Base-by-base conservation (phyloP, 2,329 filamentous ascomycete genomes). In the Penicillium olsonii region DNA sequence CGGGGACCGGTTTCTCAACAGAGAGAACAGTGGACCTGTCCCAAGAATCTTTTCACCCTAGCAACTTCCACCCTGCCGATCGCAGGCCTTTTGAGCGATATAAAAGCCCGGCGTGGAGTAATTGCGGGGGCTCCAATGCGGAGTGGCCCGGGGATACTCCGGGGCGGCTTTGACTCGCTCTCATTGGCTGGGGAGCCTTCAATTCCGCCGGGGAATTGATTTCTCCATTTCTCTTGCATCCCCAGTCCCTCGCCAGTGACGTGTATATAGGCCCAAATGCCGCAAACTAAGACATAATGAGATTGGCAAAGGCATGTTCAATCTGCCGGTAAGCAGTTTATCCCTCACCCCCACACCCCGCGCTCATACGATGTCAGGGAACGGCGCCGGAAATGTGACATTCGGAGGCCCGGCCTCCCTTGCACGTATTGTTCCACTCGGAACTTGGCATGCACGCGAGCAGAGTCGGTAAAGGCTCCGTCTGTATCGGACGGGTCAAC, bases 321-420 rank as follows among this genome's bases (percentile, higher is more conserved):
- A 8, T 22, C 17, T 49, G 46, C 15, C 46, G 41, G 41, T 45
- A 39, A 27, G 41, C 10, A 10, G 12, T 34, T 27, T 20, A 27
- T 35, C 31, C 26, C 19, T n/a, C 15, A 4, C 1, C 19, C 34
- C 10, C 6, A n/a, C 17, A 20, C 4, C 26, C 15, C 17, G 4
- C 15, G 18, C 41, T 45, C 20, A 49, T 34, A 8, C 20, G 22
- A 7, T 10, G 19, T 26, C 19, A 54, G 52, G 43, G 42, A 51
- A 43, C 47, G 54, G 33, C 52, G 50, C 4, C 50, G 52, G 33
- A 52, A 40, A 44, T 56, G 55, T 26, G 49, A 57, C 19, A 46
- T 43, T 19, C 43, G 43, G 18, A 27, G 42, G 35, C 47, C 49
- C 6, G 52, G 56, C 5, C 38, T 10, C 5, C 14, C 54, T 17